Evolutionary conservation across 768 basidiomycete genomes (phyloP).

Genomic region (Cyathus striatus): DNA sequence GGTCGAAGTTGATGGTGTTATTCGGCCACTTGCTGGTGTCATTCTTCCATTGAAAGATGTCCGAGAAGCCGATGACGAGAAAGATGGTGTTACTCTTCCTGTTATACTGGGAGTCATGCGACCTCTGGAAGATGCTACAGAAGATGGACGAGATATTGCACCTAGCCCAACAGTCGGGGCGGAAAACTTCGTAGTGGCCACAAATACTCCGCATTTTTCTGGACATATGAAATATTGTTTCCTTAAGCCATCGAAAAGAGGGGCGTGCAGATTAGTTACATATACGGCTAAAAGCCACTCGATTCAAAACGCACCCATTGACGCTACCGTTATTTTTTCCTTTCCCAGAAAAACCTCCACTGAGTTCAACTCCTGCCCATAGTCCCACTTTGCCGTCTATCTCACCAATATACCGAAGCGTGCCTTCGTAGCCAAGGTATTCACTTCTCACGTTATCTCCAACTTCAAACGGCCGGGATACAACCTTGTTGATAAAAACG

Average conservation of each 20-base stretch:
- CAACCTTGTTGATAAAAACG: slow-evolving; percentile 33
- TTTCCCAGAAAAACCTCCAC: slow-evolving; percentile 79
- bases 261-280: no score
- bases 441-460: slow-evolving; percentile 87
- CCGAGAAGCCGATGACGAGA: slow-evolving; percentile 20
- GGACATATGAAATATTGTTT: slow-evolving; percentile 84
- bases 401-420: slow-evolving; percentile 72
- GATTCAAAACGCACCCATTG: slow-evolving; percentile 61
- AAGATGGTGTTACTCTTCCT: slow-evolving; percentile 48
- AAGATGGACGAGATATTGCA: slow-evolving; percentile 57
- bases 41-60: slow-evolving; percentile 33
- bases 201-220: slow-evolving; percentile 86
- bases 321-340: slow-evolving; percentile 96
- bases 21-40: slow-evolving; percentile 41
- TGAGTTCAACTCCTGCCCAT: slow-evolving; percentile 93
- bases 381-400: slow-evolving; percentile 86
- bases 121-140: slow-evolving; percentile 72
- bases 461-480: slow-evolving; percentile 50
- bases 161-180: slow-evolving; percentile 61
- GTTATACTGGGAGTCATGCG: slow-evolving; percentile 55
- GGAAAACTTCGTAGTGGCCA: slow-evolving; percentile 77
- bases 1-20: slow-evolving; percentile 39
- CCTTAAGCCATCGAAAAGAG: no score
- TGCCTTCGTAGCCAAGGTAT: slow-evolving; percentile 84
- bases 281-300: slow-evolving; percentile 26